Evolutionary conservation across 257 asterid species (phyloP), one percentile per base, ranked within the genome.

Genomic region (Pogostemon cablin): DNA sequence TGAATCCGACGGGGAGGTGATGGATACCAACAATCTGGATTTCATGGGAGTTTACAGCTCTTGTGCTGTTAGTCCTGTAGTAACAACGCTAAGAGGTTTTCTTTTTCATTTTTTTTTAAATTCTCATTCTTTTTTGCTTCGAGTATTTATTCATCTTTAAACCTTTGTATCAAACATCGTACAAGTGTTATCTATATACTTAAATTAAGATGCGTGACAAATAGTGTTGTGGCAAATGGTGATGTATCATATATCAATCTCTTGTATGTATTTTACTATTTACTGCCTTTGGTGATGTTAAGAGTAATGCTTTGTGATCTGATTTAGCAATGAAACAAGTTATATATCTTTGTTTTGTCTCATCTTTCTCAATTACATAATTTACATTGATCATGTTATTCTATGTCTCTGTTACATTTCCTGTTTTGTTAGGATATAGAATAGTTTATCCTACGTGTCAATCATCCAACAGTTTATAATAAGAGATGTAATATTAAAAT

Each of bases 1-100:
- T 92, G 92, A 87, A 92, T 79, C 98, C 98, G 0, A 86, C 85
- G 69, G 98, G 96, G 69, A 92, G 98, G 69, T 91, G 44, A 62
- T 17, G 5, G 71, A 81, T 62, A 43, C 17, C 50, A 47, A 74
- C 43, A 34, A 6, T 25, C 32, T 25, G 65, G 41, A 58, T 37
- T 58, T 35, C 34, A 42, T 71, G 34, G 41, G 68, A 20, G 66
- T 46, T 47, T 63, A 11, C 63, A 43, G 62, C 34, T 44, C 44
- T 70, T 46, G 63, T 39, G 50, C 61, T 60, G 37, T 72, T 48
- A 20, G 60, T 67, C 54, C 65, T 66, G 17, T 78, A 25, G 32
- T 63, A 49, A 76, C 74, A 62, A 7, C 39, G 17, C n/a, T 34
- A 46, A 62, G 62, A 59, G 41, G 38, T 46, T 46, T 72, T 67